Evolutionary conservation across 1,139 yeast species (phyloP).

Genomic region (Saccharomycopsis hybrid): DNA sequence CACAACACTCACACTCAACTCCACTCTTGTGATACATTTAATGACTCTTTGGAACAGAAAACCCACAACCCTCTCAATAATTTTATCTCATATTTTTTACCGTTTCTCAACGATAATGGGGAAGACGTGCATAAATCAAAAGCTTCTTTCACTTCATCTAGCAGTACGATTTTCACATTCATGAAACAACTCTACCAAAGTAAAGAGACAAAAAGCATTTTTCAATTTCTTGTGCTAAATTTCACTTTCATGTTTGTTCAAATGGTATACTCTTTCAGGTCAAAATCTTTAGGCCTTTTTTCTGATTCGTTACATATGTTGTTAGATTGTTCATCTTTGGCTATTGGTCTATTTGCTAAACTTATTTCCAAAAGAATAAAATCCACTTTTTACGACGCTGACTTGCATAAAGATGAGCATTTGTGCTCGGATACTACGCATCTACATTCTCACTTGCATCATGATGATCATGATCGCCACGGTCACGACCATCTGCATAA

Average conservation of each 20-base stretch:
- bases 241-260: conserved; percentile 93
- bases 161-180: conserved; percentile 5
- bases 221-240: conserved; percentile 77
- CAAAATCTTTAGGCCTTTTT: conserved; percentile 83
- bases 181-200: conserved; percentile 45
- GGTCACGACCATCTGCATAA: conserved; percentile 8
- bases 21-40: no score
- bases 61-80: conserved; percentile 9
- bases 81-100: conserved; percentile 17
- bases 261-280: conserved; percentile 80
- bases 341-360: conserved; percentile 87
- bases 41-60: no score
- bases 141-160: not conserved
- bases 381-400: conserved; percentile 13
- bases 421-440: conserved; percentile 5
- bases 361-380: conserved; percentile 43
- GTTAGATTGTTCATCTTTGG: conserved; percentile 82
- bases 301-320: conserved; percentile 97
- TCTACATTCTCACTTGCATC: not conserved
- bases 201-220: conserved; percentile 80
- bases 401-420: no score
- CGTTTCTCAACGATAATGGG: conserved; percentile 13
- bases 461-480: conserved; percentile 5
- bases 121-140: conserved; percentile 4
- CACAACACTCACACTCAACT: not conserved